phyloP scores from a whole-genome alignment of 352 stramenopile genomes.

The Phytophthora quininea region DNA sequence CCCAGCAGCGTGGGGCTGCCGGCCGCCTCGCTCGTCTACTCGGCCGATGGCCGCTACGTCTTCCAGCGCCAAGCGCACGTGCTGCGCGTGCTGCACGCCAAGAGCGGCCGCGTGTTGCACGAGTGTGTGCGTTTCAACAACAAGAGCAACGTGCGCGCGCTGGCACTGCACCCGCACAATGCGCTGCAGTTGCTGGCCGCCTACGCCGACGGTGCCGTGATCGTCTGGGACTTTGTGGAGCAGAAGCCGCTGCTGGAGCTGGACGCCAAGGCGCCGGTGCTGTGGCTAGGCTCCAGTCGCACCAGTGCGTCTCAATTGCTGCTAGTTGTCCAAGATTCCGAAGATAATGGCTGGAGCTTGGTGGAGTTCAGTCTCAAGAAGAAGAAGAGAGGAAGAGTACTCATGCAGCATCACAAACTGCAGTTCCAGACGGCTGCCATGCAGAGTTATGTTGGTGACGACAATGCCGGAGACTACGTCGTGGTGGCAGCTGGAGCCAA shows the following conservation, averaged over 20 bases:
- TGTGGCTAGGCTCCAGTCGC: conserved; percentile 76
- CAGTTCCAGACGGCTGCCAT: conserved; percentile 57
- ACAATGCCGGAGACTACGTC: conserved; percentile 47
- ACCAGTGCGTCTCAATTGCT: conserved; percentile 66
- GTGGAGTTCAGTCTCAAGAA: conserved; percentile 81
- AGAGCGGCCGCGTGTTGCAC: conserved; percentile 78
- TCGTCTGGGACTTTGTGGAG: conserved; percentile 81
- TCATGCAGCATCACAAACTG: conserved; percentile 55
- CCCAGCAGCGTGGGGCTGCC: conserved; percentile 4
- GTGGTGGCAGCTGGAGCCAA: conserved; percentile 45
- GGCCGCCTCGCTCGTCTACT: conserved; percentile 58
- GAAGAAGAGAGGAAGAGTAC: conserved; percentile 47
- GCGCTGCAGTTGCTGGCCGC: conserved; percentile 68
- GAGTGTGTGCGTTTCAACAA: conserved; percentile 53
- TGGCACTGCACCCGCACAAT: conserved; percentile 78
- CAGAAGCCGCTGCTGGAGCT: conserved; percentile 69
- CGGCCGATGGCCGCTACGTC: conserved; percentile 69
- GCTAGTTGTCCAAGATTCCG: conserved; percentile 44
- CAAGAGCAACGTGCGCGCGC: conserved; percentile 41
- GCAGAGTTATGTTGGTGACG: conserved; percentile 49
- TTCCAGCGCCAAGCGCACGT: conserved; percentile 83
- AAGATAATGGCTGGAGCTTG: conserved; percentile 45
- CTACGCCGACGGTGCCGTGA: conserved; percentile 68
- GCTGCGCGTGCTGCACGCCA: conserved; percentile 70
- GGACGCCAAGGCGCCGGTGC: conserved; percentile 46